These are phyloP conservation scores for Patellifolia procumbens DNA, from an alignment of 179 eudicot genomes.

Conservation along the genomic window DNA sequence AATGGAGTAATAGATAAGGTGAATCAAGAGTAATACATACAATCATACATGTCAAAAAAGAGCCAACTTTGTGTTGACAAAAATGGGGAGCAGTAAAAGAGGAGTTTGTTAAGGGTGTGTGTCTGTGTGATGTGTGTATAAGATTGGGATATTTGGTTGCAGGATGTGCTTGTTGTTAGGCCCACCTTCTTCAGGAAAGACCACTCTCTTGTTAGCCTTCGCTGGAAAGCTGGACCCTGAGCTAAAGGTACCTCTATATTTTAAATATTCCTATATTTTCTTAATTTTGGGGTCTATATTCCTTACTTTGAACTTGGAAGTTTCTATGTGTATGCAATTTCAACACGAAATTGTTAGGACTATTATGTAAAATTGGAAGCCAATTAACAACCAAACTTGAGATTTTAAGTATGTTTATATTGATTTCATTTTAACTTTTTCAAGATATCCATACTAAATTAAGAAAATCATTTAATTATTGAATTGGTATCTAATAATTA, in stretches of 20 bases:
- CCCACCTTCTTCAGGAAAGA: constrained; percentile 52
- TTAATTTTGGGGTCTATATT: neutral
- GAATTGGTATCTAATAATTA: neutral
- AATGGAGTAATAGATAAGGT: neutral
- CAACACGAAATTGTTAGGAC: neutral
- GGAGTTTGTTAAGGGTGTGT: neutral
- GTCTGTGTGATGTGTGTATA: no score
- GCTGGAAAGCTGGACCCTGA: constrained; percentile 47
- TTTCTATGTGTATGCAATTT: neutral
- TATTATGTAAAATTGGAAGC: no score
- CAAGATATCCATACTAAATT: no score
- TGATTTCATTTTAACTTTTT: no score
- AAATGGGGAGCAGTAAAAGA: neutral
- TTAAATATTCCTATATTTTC: neutral
- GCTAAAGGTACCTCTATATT: constrained; percentile 28
- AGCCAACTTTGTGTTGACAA: constrained; percentile 14
- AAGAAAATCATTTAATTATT: neutral
- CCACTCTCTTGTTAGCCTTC: constrained; percentile 45
- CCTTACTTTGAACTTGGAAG: neutral
- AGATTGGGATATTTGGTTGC: constrained; percentile 6
- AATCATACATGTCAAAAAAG: neutral
- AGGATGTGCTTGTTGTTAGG: constrained; percentile 48
- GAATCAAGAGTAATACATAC: neutral
- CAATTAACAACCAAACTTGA: no score
- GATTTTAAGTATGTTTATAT: no score